Conservation (phyloP, 257 asterid species). For the Sherardia arvensis region DNA sequence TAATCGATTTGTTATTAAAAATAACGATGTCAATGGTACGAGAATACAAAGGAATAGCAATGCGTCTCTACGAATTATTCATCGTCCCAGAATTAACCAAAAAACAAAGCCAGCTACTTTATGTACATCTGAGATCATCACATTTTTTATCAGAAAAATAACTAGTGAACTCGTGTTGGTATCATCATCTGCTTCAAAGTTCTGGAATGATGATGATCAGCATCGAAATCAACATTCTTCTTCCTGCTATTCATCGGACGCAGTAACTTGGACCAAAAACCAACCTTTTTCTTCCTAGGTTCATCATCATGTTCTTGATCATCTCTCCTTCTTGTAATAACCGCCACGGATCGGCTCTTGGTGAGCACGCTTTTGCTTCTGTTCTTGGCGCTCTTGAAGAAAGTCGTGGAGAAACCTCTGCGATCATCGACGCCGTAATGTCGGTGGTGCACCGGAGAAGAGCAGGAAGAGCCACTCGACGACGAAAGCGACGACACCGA, state of each 20-base stretch:
- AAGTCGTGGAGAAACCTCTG: constrained; percentile 15
- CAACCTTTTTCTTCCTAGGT: constrained; percentile 23
- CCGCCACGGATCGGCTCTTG: constrained; percentile 58
- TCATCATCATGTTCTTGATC: constrained; percentile 1
- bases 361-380: constrained; percentile 15
- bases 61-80: neutral
- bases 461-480: constrained; percentile 35
- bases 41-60: neutral
- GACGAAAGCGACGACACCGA: constrained; percentile 24
- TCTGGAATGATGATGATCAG: constrained; percentile 31
- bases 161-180: constrained; percentile 17
- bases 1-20: too few species aligned
- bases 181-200: constrained; percentile 35
- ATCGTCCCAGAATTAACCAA: neutral
- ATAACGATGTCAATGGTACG: neutral
- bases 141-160: too few species aligned
- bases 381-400: constrained; percentile 13
- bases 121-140: too few species aligned
- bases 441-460: constrained; percentile 34
- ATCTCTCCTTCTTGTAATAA: constrained; percentile 21
- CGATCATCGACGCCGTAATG: constrained; percentile 5
- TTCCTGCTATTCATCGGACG: constrained; percentile 18
- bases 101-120: too few species aligned
- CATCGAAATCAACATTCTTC: neutral
- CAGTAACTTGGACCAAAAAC: constrained; percentile 62